Evolutionary conservation across 2,329 filamentous ascomycete genomes (phyloP), one percentile per base, ranked within the genome.

Genomic region (Fusarium irregulare): DNA sequence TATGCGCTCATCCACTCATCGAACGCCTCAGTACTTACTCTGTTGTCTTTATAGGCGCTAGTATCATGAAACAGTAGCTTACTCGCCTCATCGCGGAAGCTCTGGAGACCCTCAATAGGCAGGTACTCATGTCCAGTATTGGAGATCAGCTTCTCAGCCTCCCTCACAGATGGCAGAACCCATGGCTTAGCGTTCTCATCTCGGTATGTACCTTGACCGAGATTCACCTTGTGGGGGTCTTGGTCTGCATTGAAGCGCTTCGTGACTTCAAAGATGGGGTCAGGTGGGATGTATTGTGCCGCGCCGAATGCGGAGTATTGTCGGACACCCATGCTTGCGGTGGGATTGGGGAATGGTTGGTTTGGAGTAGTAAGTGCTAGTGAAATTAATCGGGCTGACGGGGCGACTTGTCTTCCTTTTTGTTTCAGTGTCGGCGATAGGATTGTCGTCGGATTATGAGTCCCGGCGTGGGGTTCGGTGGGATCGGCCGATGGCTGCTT

Each of bases 171-270:
- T 0, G 81, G 81, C 3, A 83, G 57, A 2, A 82, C 61, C 80
- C 80, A 83, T 4, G 80, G 80, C 45, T 78, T 68, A 11, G 75
- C 79, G 25, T 79, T 73, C 23, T 78, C 80, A 59, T 83, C 80
- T 5, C 80, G 75, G 45, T 83, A 83, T 1, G 78, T 76, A 2
- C 81, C 81, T 27, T 77, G 76, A 1, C 80, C 80, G 8, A 83
- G 74, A 44, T 81, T 82, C 55, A 81, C 77, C 64, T 82, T 83
- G 3, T 73, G 76, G 0, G 75, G 70, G 9, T 58, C 42, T 3
- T 61, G 21, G 32, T 83, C 80, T 0, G 73, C 76, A 7, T 76
- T 64, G 58, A 76, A 83, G 1, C 71, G 60, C 46, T 73, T 76
- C 3, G 77, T 80, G 2, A 81, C 72, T 20, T 78, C 78, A 42